These are phyloP conservation scores for Ustilago sp. DNA, from an alignment of 1,284 basidiomycete species.

Conservation along the genomic window DNA sequence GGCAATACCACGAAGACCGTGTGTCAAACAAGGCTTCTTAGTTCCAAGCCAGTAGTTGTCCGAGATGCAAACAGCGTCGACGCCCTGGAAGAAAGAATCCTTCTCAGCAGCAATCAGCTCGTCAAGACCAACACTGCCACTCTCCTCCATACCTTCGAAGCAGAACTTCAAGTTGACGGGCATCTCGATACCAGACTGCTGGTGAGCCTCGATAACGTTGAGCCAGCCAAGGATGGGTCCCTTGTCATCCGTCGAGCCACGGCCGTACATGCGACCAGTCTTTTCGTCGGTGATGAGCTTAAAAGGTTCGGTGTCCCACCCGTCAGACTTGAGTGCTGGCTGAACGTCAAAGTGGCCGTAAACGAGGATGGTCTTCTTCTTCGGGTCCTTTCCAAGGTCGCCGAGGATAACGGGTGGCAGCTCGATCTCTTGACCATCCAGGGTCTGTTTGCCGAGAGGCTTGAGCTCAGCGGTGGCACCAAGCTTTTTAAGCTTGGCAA, in stretches of 20 bases:
- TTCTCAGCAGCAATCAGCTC: constrained; percentile 87
- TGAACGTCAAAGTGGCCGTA: constrained; percentile 78
- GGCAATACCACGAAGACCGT: constrained; percentile 78
- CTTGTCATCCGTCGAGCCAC: constrained; percentile 71
- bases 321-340: constrained; percentile 78
- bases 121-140: constrained; percentile 91
- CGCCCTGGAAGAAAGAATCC: constrained; percentile 85
- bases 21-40: constrained; percentile 70
- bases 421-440: constrained; percentile 81
- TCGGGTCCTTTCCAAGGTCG: constrained; percentile 79
- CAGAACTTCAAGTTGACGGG: constrained; percentile 95
- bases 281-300: constrained; percentile 78
- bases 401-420: constrained; percentile 91
- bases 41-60: constrained; percentile 71
- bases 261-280: constrained; percentile 83
- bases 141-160: constrained; percentile 98
- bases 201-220: constrained; percentile 91
- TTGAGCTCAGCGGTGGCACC: constrained; percentile 63
- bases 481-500: constrained; percentile 59
- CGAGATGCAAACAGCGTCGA: constrained; percentile 92
- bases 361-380: constrained; percentile 85
- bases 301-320: constrained; percentile 87
- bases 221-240: constrained; percentile 82
- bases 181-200: constrained; percentile 78
- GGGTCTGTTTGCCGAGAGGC: constrained; percentile 77